phyloP scores from a whole-genome alignment of 1,139 yeast species.

The Protomyces inundatus region DNA sequence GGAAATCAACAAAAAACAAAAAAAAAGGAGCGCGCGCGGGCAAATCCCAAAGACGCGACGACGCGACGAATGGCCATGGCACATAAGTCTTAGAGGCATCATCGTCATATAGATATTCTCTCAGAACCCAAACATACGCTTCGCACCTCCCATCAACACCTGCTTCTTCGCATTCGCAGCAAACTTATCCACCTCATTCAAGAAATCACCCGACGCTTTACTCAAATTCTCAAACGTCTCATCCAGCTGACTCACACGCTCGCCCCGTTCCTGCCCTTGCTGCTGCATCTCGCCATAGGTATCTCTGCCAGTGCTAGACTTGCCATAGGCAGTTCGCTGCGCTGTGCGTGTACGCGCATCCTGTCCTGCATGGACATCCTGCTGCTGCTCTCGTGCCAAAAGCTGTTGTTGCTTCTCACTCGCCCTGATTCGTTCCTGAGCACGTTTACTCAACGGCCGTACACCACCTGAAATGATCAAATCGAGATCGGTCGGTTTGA shows the following conservation, averaged over 20 bases:
- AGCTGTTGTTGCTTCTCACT: conserved; percentile 30
- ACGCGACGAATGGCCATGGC: neutral
- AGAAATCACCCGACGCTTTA: conserved; percentile 37
- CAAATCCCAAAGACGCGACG: neutral
- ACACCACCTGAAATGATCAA: conserved; percentile 42
- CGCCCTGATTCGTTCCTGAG: conserved; percentile 34
- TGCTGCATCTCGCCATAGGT: conserved; percentile 29
- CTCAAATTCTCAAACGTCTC: conserved; percentile 37
- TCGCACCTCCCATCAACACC: conserved; percentile 30
- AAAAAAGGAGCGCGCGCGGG: neutral
- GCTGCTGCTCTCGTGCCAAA: conserved; percentile 30
- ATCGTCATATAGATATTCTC: neutral
- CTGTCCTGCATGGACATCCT: conserved; percentile 34
- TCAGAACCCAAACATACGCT: neutral
- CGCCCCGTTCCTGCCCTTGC: conserved; percentile 31
- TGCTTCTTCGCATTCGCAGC: conserved; percentile 35
- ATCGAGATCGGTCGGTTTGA: conserved; percentile 54
- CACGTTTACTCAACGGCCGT: conserved; percentile 40
- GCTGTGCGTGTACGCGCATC: conserved; percentile 34
- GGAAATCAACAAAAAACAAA: neutral
- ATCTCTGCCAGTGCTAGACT: conserved; percentile 32
- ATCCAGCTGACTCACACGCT: conserved; percentile 36
- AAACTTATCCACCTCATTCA: conserved; percentile 36
- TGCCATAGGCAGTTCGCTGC: conserved; percentile 32
- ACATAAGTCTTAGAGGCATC: no score